Evolutionary conservation across 2,329 filamentous ascomycete species (phyloP).

Genomic region (Coniella lustricola): DNA sequence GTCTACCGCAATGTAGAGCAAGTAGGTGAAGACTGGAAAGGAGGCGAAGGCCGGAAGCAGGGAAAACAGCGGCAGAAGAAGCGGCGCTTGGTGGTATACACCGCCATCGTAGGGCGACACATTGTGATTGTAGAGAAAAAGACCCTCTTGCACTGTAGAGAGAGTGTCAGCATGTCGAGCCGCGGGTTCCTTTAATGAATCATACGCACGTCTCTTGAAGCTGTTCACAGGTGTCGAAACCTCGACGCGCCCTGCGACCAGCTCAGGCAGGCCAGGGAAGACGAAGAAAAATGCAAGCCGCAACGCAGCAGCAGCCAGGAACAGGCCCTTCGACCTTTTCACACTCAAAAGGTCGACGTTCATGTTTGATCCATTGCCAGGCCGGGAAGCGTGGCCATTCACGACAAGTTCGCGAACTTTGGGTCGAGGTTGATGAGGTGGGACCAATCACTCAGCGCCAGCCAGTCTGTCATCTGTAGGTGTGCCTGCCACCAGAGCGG

Average conservation of each 20-base stretch:
- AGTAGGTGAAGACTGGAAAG: constrained; percentile 65
- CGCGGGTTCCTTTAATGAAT: background rate
- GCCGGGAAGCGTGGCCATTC: constrained; percentile 5
- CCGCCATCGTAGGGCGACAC: constrained; percentile 96
- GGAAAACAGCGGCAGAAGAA: constrained; percentile 86
- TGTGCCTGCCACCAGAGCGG: background rate
- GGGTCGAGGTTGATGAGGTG: background rate
- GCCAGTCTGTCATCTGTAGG: constrained; percentile 9
- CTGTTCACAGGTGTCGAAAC: constrained; percentile 95
- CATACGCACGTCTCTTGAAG: constrained; percentile 84
- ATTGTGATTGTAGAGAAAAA: constrained; percentile 94
- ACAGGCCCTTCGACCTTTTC: constrained; percentile 56
- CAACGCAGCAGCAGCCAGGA: constrained; percentile 67
- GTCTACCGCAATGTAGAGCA: constrained; percentile 78
- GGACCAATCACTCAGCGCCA: no score
- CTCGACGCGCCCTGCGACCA: constrained; percentile 87
- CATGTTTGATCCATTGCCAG: constrained; percentile 24
- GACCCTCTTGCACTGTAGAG: constrained; percentile 76
- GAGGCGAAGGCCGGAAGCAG: constrained; percentile 65
- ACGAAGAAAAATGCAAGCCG: constrained; percentile 71
- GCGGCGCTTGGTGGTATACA: constrained; percentile 72
- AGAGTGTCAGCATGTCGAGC: background rate
- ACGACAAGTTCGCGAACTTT: background rate
- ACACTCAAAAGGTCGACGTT: constrained; percentile 31
- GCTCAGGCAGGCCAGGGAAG: constrained; percentile 76